Conservation (phyloP, 2,329 filamentous ascomycete species). For the Elsinoe necatrix region DNA sequence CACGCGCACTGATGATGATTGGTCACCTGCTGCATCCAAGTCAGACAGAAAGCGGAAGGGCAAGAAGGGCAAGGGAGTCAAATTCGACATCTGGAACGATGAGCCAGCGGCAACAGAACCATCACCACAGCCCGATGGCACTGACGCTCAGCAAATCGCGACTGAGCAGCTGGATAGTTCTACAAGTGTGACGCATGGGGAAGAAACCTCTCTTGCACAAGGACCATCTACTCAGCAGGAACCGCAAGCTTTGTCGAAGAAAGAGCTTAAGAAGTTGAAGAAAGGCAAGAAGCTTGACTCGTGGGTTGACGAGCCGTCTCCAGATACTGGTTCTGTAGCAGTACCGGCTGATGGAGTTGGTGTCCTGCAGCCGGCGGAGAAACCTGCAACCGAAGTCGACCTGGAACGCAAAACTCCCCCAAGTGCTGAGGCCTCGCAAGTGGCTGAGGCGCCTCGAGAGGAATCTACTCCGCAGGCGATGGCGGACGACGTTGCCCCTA, state of each 20-base stretch:
- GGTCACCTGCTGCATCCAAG: slow-evolving; percentile 7
- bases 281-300: slow-evolving; percentile 8
- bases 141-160: not conserved
- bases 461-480: not conserved
- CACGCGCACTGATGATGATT: slow-evolving; percentile 14
- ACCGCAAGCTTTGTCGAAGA: not conserved
- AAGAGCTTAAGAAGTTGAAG: slow-evolving; percentile 11
- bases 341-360: not conserved
- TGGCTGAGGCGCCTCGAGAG: not conserved
- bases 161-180: not conserved
- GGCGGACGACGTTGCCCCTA: not conserved
- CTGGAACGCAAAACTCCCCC: not conserved
- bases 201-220: not conserved
- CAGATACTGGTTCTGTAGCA: not conserved
- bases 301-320: slow-evolving; percentile 4
- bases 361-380: not conserved
- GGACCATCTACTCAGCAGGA: not conserved
- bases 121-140: not conserved
- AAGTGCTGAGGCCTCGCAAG: not conserved
- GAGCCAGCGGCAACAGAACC: not conserved
- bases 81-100: slow-evolving; percentile 10
- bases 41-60: slow-evolving; percentile 15
- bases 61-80: slow-evolving; percentile 24
- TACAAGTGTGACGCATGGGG: not conserved
- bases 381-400: not conserved